Evolutionary conservation across 352 stramenopile species (phyloP).

Genomic region (Pythium vanterpoolii): DNA sequence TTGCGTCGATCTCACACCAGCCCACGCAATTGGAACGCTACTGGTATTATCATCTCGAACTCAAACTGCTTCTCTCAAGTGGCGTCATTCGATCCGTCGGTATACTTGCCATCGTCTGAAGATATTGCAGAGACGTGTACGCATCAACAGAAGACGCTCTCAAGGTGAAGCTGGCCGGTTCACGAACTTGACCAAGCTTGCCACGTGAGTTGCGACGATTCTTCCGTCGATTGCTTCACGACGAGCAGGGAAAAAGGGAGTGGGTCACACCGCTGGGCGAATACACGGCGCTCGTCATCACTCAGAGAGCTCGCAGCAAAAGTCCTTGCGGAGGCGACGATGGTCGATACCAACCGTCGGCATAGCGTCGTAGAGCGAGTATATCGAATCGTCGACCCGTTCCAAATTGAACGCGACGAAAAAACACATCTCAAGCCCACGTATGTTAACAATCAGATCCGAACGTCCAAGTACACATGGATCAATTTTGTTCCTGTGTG

Average conservation of each 20-base stretch:
- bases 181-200: too few relatives aligned
- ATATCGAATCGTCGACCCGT: slow-evolving; percentile 66
- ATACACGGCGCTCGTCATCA: slow-evolving; percentile 14
- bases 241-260: not conserved
- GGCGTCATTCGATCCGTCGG: too few relatives aligned
- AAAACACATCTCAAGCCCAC: slow-evolving; percentile 44
- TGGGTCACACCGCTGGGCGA: slow-evolving; percentile 13
- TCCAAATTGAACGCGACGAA: slow-evolving; percentile 53
- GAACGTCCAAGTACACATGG: slow-evolving; percentile 90
- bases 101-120: too few relatives aligned
- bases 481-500: slow-evolving; percentile 70
- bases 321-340: not conserved
- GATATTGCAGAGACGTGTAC: too few relatives aligned
- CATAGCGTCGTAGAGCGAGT: slow-evolving; percentile 25
- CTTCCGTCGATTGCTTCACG: not conserved
- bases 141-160: too few relatives aligned
- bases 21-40: too few relatives aligned
- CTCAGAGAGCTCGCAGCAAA: not conserved
- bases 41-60: too few relatives aligned
- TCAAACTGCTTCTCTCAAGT: too few relatives aligned
- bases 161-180: too few relatives aligned
- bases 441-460: slow-evolving; percentile 79
- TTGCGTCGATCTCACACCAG: too few relatives aligned
- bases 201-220: not conserved
- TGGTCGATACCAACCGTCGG: slow-evolving; percentile 10